Base-by-base conservation (phyloP, 2,329 filamentous ascomycete species). In the Ceratocystis diversiconidia region DNA sequence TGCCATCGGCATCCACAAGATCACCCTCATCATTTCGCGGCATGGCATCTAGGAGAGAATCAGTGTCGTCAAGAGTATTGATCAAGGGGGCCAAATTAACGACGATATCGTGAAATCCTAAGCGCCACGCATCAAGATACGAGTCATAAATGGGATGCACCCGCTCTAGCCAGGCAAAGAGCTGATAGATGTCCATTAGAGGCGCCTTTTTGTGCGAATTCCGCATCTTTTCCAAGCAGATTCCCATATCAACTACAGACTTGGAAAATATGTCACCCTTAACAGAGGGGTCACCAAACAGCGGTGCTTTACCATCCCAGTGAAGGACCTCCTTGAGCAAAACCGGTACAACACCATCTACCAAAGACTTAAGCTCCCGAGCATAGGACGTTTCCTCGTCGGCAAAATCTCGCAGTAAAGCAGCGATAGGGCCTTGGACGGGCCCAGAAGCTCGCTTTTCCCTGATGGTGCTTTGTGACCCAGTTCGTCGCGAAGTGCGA, bases 341-440 rank as follows among this genome's bases (percentile, higher is more conserved):
- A 1, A 97, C 92, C 0, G 94, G 94, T 65, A 99, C 89, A 25
- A 99, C 92, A 65, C 94, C 94, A 71, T 96, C 92, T 6, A 97
- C 92, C 41, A 99, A 77, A 0, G 94, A 96, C 72, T 91, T 90
- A 41, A 99, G 80, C 75, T 99, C 94, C 65, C 92, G 84, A 75
- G 88, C 87, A 72, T 97, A 99, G 70, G 94, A 88, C 57, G 83
- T 78, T 74, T 99, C 94, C 70, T 97, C 94, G 4, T 87, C 83
- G 10, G 83, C 79, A 69, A 99, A 85, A 72, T 96, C 91, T 63
- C 82, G 80, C 73, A 97, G 81, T 22, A 97, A 78, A 69, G 92
- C 90, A 25, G 83, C 79, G 10, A 90, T 79, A 0, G 87, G 92
- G 50, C 88, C 65, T 17, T 62, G 46, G 2, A 60, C 50, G n/a